A percentile compares a stretch with the other conserved stretches of the same genome.
Evolutionary conservation across 2,329 filamentous ascomycete genomes (phyloP).

Genomic region (Pyrenochaeta sp.): DNA sequence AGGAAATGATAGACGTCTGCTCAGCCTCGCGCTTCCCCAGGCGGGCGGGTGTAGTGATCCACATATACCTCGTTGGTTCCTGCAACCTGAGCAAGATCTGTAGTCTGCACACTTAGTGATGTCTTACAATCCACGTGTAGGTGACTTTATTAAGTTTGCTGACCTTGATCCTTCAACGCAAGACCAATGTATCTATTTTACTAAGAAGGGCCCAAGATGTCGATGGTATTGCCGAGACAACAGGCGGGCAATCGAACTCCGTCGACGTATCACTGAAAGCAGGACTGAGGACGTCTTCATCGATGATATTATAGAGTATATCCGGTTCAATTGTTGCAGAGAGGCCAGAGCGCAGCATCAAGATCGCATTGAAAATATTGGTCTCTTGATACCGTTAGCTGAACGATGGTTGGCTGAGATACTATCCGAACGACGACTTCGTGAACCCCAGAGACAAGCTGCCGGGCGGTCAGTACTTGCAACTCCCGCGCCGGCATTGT

Average conservation of each 20-base stretch:
- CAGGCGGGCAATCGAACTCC: conserved; percentile 3
- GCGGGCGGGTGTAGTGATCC: background rate
- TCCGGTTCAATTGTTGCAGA: conserved; percentile 10
- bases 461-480: background rate
- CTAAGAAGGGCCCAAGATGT: conserved; percentile 7
- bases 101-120: background rate
- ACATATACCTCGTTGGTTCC: background rate
- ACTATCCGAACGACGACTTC: background rate
- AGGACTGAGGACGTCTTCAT: conserved; percentile 3
- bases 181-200: conserved; percentile 11
- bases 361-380: conserved; percentile 5
- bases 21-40: background rate
- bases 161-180: conserved; percentile 8
- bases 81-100: background rate
- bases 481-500: background rate
- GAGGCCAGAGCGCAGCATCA: conserved; percentile 5
- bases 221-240: conserved; percentile 9
- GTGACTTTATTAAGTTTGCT: conserved; percentile 11
- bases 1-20: background rate
- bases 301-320: conserved; percentile 12
- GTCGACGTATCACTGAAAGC: conserved; percentile 3
- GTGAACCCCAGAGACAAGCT: background rate
- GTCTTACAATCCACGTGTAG: conserved; percentile 4
- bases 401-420: conserved; percentile 14
- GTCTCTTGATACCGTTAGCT: conserved; percentile 12